Base-by-base conservation (phyloP, 1,139 yeast genomes). In the Pichia sp. region DNA sequence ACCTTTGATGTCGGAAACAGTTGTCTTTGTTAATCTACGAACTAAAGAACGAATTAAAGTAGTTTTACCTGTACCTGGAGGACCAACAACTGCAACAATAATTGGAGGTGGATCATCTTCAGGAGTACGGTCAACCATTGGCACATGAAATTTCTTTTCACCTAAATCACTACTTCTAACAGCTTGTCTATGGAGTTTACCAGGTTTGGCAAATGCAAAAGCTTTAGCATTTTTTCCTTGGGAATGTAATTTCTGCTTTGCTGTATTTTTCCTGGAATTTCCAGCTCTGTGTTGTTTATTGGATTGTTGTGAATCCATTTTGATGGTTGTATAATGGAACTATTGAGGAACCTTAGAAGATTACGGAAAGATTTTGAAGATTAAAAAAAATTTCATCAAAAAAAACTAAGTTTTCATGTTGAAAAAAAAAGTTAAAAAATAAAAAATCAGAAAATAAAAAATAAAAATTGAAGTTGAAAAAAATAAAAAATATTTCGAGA, bases 41-140 rank as follows among this genome's bases (percentile, higher is more conserved):
- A 95, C 90, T 55, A 95, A 74, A 11, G 97, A 90, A 67, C 89
- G 86, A 65, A 95, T 89, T 64, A 95, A 75, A 0, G 99, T 93
- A 22, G 97, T 82, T 67, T 95, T 95, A 58, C 99, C 99, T 0
- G 98, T 93, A 14, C 99, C 99, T 10, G 96, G 96, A 11, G 99
- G 99, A 0, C 99, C 99, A 19, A 93, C 97, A 8, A 93, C 96
- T 0, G 97, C 97, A 39, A 95, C 89, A 53, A 95, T 84, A 27
- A 93, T 86, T 51, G 99, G 99, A 39, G 99, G 98, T 1, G 99
- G 97, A 64, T 86, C 95, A 62, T 91, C 97, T 53, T 93, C 99
- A 0, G 99, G 98, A 0, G 98, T 90, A 62, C 99, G 77, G 66
- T 93, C 96, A 49, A 93, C 87, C 97, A 93, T 90, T 18, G 99